Evolutionary conservation across 441 rosid species (phyloP).

Genomic region (Populus tomentosa): DNA sequence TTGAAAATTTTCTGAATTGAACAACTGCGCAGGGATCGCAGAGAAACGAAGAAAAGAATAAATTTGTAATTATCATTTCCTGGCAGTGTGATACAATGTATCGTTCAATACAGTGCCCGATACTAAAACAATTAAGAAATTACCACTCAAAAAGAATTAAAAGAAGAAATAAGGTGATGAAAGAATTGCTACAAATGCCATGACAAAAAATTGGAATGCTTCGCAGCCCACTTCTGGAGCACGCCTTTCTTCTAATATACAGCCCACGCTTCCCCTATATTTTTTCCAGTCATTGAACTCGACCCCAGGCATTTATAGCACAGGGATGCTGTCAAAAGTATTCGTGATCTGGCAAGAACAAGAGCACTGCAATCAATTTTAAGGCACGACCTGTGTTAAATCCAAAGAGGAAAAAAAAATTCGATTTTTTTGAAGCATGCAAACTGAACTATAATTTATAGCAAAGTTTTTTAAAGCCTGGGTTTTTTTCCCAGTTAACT

Average conservation of each 20-base stretch:
- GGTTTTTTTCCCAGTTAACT: neutral
- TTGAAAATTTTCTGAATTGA: neutral
- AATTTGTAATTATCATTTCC: constrained; percentile 9
- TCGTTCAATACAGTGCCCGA: constrained; percentile 19
- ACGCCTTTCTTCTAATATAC: constrained; percentile 43
- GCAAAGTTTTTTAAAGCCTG: neutral
- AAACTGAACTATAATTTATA: neutral
- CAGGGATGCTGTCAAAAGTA: constrained; percentile 10
- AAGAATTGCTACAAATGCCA: constrained; percentile 44
- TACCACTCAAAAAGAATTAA: constrained; percentile 15
- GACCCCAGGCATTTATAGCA: constrained; percentile 3
- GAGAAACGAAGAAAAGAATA: neutral
- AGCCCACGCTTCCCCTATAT: constrained; percentile 33
- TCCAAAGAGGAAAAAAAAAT: neutral
- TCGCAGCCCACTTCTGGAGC: constrained; percentile 26
- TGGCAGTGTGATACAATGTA: constrained; percentile 12
- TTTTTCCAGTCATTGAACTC: constrained; percentile 5
- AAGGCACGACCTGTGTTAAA: neutral
- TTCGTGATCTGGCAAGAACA: constrained; percentile 18
- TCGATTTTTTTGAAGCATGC: neutral
- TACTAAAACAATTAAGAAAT: constrained; percentile 20
- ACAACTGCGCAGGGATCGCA: neutral
- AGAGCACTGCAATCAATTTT: neutral
- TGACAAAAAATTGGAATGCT: constrained; percentile 19
- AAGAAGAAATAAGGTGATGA: constrained; percentile 29